Evolutionary conservation across 1,284 basidiomycete species (phyloP), one percentile per base, ranked within the genome.

Genomic region (Tilletia horrida): DNA sequence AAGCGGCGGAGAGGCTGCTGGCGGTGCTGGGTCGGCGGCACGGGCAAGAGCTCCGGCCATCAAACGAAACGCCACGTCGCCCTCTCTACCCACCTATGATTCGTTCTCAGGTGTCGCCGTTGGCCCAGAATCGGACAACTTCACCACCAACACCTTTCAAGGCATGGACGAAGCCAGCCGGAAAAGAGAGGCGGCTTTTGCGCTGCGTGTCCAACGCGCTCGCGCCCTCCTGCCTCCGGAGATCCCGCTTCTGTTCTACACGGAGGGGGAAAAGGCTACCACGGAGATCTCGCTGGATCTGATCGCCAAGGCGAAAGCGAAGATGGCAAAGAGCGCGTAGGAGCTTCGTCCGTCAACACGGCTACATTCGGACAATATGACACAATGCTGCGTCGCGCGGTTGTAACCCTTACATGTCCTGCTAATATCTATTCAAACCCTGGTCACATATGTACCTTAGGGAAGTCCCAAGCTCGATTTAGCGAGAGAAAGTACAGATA

Each of bases 181-280:
- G 29, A 59, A 59, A 40, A 25, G 55, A 18, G 55, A 59, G 9
- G 55, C 27, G 18, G 55, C 55, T 4, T 59, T 59, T 18, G 55
- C 55, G 8, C 16, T 59, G 16, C 55, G 55, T 21, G 55, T 59
- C 16, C 55, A 59, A 29, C 55, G 55, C 27, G 55, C 55, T 25
- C 55, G 55, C 11, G 55, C 55, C 3, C 18, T 31, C 27, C 31
- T 25, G 11, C 55, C 55, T 9, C 31, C 55, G 16, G 29, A 59
- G 14, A 59, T 59, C 27, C 55, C 55, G 13, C 55, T 59, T 14
- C 55, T 59, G 14, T 59, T 59, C 16, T 59, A 59, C 55, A 59
- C 55, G 27, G 25, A 29, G 29, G 55, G 55, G 14, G 55, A 59
- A 13, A 31, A 59, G 29, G 55, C 55, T 25, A 59, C 55, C 4